Evolutionary conservation across 148 eudicot genomes (phyloP).

Genomic region (Agrostemma githago): DNA sequence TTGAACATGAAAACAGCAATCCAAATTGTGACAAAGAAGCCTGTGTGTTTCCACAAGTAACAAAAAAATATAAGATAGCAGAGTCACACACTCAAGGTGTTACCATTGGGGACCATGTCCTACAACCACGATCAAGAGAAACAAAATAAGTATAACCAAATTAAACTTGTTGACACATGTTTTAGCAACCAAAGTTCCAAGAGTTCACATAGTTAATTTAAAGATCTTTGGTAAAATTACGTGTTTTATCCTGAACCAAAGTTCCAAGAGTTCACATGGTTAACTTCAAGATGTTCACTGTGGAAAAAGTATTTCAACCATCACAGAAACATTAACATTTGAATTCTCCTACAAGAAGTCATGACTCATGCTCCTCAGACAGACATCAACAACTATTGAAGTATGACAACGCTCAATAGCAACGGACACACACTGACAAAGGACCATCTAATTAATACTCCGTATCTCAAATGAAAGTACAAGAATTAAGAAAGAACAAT

Average conservation of each 20-base stretch:
- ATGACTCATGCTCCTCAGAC: neutral
- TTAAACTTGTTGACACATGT: neutral
- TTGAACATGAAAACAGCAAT: constrained; percentile 81
- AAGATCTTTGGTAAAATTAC: neutral
- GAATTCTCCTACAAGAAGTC: neutral
- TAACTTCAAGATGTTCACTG: neutral
- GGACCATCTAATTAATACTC: neutral
- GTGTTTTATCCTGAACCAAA: neutral
- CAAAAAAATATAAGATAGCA: constrained; percentile 6
- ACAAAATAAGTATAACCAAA: neutral
- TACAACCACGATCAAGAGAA: neutral
- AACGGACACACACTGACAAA: neutral
- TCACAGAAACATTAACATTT: neutral
- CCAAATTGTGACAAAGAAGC: constrained; percentile 81
- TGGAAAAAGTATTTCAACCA: neutral
- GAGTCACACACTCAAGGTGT: neutral
- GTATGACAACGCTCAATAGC: neutral
- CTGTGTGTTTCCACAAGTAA: constrained; percentile 37
- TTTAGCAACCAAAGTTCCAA: neutral
- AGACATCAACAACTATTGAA: neutral
- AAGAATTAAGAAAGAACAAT: neutral
- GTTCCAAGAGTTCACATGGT: neutral
- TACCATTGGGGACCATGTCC: neutral
- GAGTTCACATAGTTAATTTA: neutral
- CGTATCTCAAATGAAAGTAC: neutral